Evolutionary conservation across 371 early-diverging fungal species (phyloP), one percentile per base, ranked within the genome.

Genomic region (Basidiobolus meristosporus): DNA sequence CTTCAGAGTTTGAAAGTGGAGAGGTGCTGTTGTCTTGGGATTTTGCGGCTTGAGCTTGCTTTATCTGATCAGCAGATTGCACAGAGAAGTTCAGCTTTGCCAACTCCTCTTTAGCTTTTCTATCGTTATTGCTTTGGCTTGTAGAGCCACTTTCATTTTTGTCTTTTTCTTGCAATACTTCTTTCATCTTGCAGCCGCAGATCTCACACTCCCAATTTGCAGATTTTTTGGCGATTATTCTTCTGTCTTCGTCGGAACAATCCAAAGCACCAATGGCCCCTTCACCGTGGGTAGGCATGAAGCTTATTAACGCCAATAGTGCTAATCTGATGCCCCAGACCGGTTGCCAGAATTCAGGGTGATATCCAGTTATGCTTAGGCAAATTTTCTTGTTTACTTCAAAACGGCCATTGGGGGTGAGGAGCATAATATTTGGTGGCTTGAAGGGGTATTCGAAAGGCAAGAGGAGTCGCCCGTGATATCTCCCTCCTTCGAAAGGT

Each of bases 301-400:
- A 77, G n/a, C 34, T 34, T 4, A 34, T 34, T 5, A 34, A 12
- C n/a, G 34, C 34, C 14, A 34, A 40, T 60, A 34, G 14, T 4
- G 34, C 34, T 4, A 18, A 16, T 34, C 34, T 34, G 18, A 34
- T 18, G 14, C 81, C 81, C 92, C 93, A 92, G 1, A 89, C 85
- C 0, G 96, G 93, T 41, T 85, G 76, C 93, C 96, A 92, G 42
- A 63, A 76, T 54, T 95, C 82, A 15, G 90, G 89, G 54, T 95
- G 92, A 56, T 81, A 82, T 19, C 79, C 85, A 23, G 90, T 89
- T 32, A 90, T 82, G 42, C 81, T 84, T 26, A 92, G 59, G 46
- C 96, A 95, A 1, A 95, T 88, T 51, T 92, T 87, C 43, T 77
- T 87, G 49, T 79, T 65, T 17, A 82, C 52, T 49, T 90, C 83